Conservation (phyloP, 2,329 filamentous ascomycete species). For the Sphaerulina musiva region DNA sequence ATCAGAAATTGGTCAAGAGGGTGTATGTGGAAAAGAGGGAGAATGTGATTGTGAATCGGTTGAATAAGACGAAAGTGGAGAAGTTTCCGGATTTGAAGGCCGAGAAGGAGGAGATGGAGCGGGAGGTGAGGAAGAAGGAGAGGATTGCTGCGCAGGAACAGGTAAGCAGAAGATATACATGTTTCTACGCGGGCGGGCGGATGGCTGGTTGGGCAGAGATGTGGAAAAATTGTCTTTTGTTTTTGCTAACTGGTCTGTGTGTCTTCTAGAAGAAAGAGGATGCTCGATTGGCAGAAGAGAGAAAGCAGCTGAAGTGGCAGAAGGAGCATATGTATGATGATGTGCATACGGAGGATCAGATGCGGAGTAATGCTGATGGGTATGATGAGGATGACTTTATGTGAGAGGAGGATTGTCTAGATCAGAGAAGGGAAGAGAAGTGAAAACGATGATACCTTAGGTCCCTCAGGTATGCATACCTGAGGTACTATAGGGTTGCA, state of each 20-base stretch:
- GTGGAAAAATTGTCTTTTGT: background rate
- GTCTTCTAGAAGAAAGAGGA: conserved; percentile 63
- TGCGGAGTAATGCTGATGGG: conserved; percentile 83
- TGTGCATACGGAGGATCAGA: conserved; percentile 73
- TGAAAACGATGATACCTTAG: too few relatives aligned
- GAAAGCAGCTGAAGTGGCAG: conserved; percentile 84
- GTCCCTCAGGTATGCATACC: too few relatives aligned
- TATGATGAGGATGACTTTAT: conserved; percentile 84
- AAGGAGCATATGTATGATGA: conserved; percentile 98
- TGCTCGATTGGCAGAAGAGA: conserved; percentile 64
- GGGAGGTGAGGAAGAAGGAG: conserved; percentile 65
- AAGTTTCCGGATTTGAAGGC: conserved; percentile 74
- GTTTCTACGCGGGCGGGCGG: too few relatives aligned
- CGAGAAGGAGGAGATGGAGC: conserved; percentile 71
- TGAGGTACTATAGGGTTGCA: too few relatives aligned
- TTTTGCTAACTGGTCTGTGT: background rate
- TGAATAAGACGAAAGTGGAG: conserved; percentile 94
- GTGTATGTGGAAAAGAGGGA: conserved; percentile 73
- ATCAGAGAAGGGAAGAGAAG: too few relatives aligned
- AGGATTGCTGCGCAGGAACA: conserved; percentile 55
- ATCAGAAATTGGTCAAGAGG: conserved; percentile 75
- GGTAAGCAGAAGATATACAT: conserved; percentile 40
- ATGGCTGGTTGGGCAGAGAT: too few relatives aligned
- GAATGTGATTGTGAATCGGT: conserved; percentile 89
- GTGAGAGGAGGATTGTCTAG: conserved; percentile 31